Evolutionary conservation across 2,329 filamentous ascomycete genomes (phyloP), one percentile per base, ranked within the genome.

Genomic region (Fusarium verticillioides): DNA sequence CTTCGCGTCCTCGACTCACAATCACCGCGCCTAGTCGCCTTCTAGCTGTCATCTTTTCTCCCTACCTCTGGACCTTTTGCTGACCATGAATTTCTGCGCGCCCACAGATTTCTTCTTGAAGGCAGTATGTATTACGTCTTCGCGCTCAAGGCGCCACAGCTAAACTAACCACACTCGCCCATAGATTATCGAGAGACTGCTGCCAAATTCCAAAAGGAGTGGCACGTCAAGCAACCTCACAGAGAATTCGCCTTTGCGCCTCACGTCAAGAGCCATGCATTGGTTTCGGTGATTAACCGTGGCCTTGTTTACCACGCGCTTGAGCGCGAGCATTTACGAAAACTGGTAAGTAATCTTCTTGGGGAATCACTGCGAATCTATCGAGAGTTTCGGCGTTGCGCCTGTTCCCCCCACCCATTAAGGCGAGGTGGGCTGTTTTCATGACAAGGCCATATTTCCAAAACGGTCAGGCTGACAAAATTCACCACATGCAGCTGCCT

Each of bases 181-280:
- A 60, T 84, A 92, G 90, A 91, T 84, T 92, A 91, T 84, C 87
- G 88, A 82, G 90, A 92, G 81, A 91, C 90, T 47, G 90, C 90
- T 61, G 87, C 89, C 82, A 91, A 90, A 80, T 88, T 92, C 75
- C 89, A 91, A 78, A 91, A 91, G 80, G 90, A 92, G 83, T 92
- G 90, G 90, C 87, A 90, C 81, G 84, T 90, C 73, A 84, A 86
- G 78, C 85, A 89, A 81, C 90, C 90, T 76, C 89, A 91, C 80
- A 86, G 87, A 77, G 84, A 90, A 69, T 88, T 92, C 71, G 84
- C 87, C 69, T 92, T 92, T 81, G 90, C 90, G 79, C 87, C 86
- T 78, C 87, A 91, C 82, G 89, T 92, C 81, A 87, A 90, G 81
- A 88, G 86, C 76, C 89, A 91, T 82, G 89, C 90, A 75, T 84